Evolutionary conservation across 1,139 yeast species (phyloP), one percentile per base, ranked within the genome.

Genomic region (Hemisphaericaspora lyxosophila): DNA sequence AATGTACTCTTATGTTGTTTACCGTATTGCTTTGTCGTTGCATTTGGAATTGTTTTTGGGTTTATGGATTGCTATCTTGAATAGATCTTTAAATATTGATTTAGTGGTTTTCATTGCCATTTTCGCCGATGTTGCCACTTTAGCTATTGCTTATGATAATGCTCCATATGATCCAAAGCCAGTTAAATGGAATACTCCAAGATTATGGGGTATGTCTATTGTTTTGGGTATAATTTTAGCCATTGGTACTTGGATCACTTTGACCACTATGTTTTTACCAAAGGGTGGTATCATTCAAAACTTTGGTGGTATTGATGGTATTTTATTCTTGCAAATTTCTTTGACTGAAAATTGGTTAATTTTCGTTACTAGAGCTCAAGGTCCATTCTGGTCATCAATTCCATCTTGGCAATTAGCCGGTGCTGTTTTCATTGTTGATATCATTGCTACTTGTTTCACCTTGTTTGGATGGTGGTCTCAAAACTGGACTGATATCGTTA

Each of bases 401-500:
- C 96, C 96, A 76, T 86, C 95, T 37, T 87, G 95, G 95, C 95
- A 87, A 79, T 82, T 87, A 73, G 63, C 90, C 59, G 95, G 94
- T 78, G 96, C 96, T 60, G 95, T 87, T 61, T 75, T 85, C 60
- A 75, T 73, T 64, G 96, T 87, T 64, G 95, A 87, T 73, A 71
- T 86, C 75, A 71, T 87, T 58, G 94, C 96, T 54, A 87, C 95
- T 50, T 80, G 86, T 82, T 87, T 87, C 80, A 73, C 87, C 59
- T 73, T 88, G 64, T 89, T 88, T 82, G 96, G 97, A 59, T 89
- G 96, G 96, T 84, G 94, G 89, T 86, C 96, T 58, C 94, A 86
- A 74, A 89, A 89, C 85, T 85, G 95, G 95, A 88, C 92, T 67
- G 95, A 88, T 73, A 83, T 88, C 58, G 96, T 89, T 59, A 82